A percentile compares a stretch with the other conserved stretches of the same genome.
Evolutionary conservation across 139 green algal species (phyloP).

Genomic region (Bryopsis sp.): DNA sequence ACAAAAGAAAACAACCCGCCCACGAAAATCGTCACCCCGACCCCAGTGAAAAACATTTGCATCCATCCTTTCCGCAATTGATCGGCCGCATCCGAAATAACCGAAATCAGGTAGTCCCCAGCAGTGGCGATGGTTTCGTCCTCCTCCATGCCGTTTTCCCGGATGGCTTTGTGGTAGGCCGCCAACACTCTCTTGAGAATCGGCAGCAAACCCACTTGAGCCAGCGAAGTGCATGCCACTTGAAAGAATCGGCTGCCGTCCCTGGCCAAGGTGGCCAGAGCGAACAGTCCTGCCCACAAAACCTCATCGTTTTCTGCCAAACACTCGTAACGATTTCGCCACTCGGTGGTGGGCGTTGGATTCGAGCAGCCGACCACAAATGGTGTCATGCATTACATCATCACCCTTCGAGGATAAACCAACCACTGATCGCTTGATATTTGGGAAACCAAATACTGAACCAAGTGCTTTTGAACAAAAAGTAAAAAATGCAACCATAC

Average conservation of each 20-base stretch:
- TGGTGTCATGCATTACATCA: constrained; percentile 41
- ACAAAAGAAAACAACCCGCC: not conserved
- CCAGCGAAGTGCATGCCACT: not conserved
- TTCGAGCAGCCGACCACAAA: constrained; percentile 29
- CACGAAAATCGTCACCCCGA: not conserved
- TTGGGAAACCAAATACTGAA: no score
- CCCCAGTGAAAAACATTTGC: not conserved
- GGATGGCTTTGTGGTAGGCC: not conserved
- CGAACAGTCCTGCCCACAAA: constrained; percentile 43
- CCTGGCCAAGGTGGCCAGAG: constrained; percentile 39
- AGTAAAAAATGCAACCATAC: no score
- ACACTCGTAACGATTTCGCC: constrained; percentile 20
- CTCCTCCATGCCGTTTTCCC: not conserved
- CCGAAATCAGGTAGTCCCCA: not conserved
- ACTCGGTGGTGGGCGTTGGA: constrained; percentile 15
- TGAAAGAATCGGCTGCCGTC: constrained; percentile 29
- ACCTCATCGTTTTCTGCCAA: constrained; percentile 39
- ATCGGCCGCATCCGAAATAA: not conserved
- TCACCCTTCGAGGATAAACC: no score
- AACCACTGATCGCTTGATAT: no score
- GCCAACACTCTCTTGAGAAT: not conserved
- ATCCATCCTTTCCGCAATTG: not conserved
- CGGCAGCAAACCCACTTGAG: not conserved
- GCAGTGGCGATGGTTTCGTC: constrained; percentile 7
- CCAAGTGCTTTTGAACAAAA: no score